A percentile compares a stretch with the other conserved stretches of the same genome.
Evolutionary conservation across 2,329 filamentous ascomycete species (phyloP).

Genomic region (Colletotrichum lupini): DNA sequence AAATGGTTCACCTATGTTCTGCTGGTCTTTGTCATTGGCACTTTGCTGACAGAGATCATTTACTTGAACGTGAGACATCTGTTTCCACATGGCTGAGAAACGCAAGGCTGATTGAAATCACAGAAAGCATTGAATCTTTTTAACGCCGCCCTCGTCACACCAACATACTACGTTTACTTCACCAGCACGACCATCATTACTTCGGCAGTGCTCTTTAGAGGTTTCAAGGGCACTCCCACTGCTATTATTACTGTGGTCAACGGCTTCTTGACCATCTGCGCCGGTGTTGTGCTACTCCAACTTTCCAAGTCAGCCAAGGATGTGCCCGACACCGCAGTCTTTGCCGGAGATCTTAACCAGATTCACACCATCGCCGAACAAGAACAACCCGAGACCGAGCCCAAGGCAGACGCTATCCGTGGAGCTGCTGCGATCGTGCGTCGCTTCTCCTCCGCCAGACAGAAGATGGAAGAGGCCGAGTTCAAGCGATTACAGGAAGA

Average conservation of each 20-base stretch:
- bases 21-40: constrained; percentile 89
- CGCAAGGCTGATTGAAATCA: constrained; percentile 44
- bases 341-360: constrained; percentile 93
- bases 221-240: constrained; percentile 86
- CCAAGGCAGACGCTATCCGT: constrained; percentile 95
- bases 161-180: constrained; percentile 99
- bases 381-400: constrained; percentile 95
- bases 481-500: constrained; percentile 83
- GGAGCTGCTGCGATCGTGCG: constrained; percentile 90
- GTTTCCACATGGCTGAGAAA: not conserved
- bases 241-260: constrained; percentile 90
- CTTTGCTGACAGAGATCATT: constrained; percentile 91
- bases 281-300: constrained; percentile 91
- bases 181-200: constrained; percentile 96
- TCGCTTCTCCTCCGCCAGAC: constrained; percentile 79
- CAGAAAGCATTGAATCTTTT: constrained; percentile 99
- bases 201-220: constrained; percentile 90
- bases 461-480: constrained; percentile 84
- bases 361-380: constrained; percentile 95
- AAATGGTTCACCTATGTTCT: constrained; percentile 97
- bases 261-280: constrained; percentile 93
- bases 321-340: constrained; percentile 91
- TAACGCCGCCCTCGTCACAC: constrained; percentile 96
- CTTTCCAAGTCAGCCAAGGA: constrained; percentile 99
- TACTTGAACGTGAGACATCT: constrained; percentile 85